A percentile compares a stretch with the other conserved stretches of the same genome.
These are phyloP conservation scores for Rhizophagus clarus DNA, from an alignment of 192 early-diverging fungal genomes.

Conservation along the genomic window DNA sequence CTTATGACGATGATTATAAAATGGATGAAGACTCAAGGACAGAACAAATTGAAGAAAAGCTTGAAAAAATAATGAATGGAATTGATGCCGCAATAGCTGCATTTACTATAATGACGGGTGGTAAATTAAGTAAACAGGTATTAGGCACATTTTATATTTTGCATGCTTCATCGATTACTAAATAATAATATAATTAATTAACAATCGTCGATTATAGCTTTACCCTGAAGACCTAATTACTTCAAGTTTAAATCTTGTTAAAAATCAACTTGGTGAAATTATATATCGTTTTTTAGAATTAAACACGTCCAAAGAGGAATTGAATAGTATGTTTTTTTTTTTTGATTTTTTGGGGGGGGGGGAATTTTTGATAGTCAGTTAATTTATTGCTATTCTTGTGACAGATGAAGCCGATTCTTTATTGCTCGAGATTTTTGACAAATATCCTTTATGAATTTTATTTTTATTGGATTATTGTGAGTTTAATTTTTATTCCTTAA, in stretches of 20 bases:
- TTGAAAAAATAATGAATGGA: slow-evolving; percentile 26
- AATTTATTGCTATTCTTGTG: not conserved
- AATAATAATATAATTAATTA: not conserved
- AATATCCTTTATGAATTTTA: slow-evolving; percentile 27
- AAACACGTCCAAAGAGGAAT: slow-evolving; percentile 5
- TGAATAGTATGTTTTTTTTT: slow-evolving; percentile 27
- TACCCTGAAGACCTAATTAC: slow-evolving; percentile 32
- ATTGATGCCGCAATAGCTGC: slow-evolving; percentile 28
- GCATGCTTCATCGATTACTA: not conserved
- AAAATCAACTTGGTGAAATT: slow-evolving; percentile 26
- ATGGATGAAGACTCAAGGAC: slow-evolving; percentile 14
- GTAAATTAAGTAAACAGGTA: slow-evolving; percentile 34
- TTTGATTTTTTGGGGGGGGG: not conserved
- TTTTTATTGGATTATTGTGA: not conserved
- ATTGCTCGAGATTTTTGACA: slow-evolving; percentile 2
- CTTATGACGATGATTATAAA: slow-evolving; percentile 10
- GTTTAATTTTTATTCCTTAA: not conserved
- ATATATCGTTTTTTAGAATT: slow-evolving; percentile 26
- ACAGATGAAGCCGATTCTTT: slow-evolving; percentile 18
- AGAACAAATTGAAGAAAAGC: slow-evolving; percentile 7
- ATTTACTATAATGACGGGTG: slow-evolving; percentile 32
- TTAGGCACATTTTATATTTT: not conserved
- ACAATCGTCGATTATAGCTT: slow-evolving; percentile 3
- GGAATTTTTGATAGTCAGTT: too few species aligned
- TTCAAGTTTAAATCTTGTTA: slow-evolving; percentile 30